These are phyloP conservation scores for Sarocladiaceae sp. DNA, from an alignment of 2,329 filamentous ascomycete species.

Conservation along the genomic window DNA sequence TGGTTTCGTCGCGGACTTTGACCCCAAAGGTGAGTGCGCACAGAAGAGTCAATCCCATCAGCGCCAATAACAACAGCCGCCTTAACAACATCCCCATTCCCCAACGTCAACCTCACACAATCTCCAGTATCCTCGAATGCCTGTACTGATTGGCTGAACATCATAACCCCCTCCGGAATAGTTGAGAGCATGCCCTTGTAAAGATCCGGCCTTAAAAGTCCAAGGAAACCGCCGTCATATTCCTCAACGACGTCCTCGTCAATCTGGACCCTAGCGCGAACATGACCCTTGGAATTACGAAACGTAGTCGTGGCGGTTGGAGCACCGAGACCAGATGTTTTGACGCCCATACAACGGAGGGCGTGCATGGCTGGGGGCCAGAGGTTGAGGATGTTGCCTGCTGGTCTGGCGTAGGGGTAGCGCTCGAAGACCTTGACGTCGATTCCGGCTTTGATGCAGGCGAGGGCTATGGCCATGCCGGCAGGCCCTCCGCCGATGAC, in stretches of 20 bases:
- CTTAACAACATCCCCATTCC: neutral
- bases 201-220: neutral
- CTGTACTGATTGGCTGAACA: neutral
- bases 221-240: slow-evolving; percentile 5
- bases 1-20: neutral
- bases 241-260: neutral
- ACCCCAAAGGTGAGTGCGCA: slow-evolving; percentile 1
- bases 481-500: slow-evolving; percentile 1
- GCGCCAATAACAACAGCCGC: slow-evolving; percentile 1
- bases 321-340: neutral
- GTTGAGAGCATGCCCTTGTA: neutral
- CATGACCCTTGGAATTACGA: neutral
- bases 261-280: neutral
- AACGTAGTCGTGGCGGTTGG: neutral
- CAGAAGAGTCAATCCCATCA: neutral
- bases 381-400: slow-evolving; percentile 4
- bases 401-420: slow-evolving; percentile 3
- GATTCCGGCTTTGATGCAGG: slow-evolving; percentile 1
- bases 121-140: neutral
- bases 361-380: slow-evolving; percentile 1
- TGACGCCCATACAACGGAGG: neutral
- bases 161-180: neutral
- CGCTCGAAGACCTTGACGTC: slow-evolving; percentile 5
- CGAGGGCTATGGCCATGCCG: slow-evolving; percentile 3
- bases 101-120: neutral